Evolutionary conservation across 164 flowering plant genomes (phyloP), one percentile per base, ranked within the genome.

Genomic region (Tetrastigma voinierianum): DNA sequence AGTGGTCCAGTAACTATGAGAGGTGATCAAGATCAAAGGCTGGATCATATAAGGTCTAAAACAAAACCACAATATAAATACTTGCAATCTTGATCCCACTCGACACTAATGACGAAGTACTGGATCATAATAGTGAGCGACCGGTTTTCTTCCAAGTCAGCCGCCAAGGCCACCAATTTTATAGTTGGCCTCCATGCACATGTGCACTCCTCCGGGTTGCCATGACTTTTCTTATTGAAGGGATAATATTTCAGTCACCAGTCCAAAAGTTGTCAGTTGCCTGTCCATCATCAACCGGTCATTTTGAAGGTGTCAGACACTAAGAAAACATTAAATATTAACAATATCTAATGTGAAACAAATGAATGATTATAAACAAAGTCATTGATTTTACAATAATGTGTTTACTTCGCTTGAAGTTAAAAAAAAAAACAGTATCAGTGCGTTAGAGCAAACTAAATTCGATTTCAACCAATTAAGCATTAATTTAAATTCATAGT

Each of bases 51-150:
- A 73, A n/a, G 81, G 69, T 48, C 54, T 17, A 1, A 2, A 6
- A 88, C 10, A 0, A 81, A 82, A 16, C 91, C 91, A 25, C 66
- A 69, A 65, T 87, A 88, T 9, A 92, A 64, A 75, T 77, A 70
- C 14, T 76, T 64, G 9, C 87, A 25, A 90, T 77, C 72, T 73
- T 83, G 43, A 84, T 58, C 9, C 78, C 89, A 51, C 74, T 62
- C 0, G 94, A 48, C 3, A 80, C 51, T n/a, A 63, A 6, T 1
- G 72, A 23, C 61, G n/a, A n/a, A 80, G 23, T 14, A 10, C 60
- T 0, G 69, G 69, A 73, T 87, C 93, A 16, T 66, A 59, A 20
- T 84, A 86, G 51, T 79, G 80, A 1, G 83, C 85, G 4, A 65
- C 46, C 2, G 84, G 78, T 9, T 78, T 75, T 18, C 96, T 17